Conservation (phyloP, 805 yeast species). For the Torulaspora franciscae region DNA sequence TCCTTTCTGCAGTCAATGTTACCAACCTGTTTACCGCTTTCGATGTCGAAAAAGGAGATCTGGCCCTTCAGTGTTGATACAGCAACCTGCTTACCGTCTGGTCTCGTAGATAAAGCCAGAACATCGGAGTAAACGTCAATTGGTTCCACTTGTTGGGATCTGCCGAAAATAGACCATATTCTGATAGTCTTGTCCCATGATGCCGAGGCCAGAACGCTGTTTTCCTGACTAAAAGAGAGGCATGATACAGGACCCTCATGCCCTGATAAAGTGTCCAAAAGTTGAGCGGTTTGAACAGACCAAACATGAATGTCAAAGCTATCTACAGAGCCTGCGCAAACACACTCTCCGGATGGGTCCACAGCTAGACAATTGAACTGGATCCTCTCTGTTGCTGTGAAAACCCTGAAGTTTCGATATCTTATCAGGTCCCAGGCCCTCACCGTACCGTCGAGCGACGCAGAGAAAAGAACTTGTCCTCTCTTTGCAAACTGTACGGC, state of each 20-base stretch:
- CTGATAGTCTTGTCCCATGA: conserved; percentile 96
- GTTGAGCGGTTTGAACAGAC: conserved; percentile 95
- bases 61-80: conserved; percentile 88
- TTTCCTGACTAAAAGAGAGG: conserved; percentile 77
- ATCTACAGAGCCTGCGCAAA: conserved; percentile 90
- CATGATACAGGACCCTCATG: conserved; percentile 95
- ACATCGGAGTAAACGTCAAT: conserved; percentile 82
- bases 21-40: conserved; percentile 72
- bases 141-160: conserved; percentile 87
- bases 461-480: conserved; percentile 86
- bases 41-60: conserved; percentile 76
- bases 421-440: conserved; percentile 95
- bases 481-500: conserved; percentile 79
- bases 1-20: conserved; percentile 83
- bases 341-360: conserved; percentile 95
- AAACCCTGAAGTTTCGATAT: conserved; percentile 89
- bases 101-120: conserved; percentile 74
- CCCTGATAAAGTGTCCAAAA: conserved; percentile 82
- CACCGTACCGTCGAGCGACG: conserved; percentile 93
- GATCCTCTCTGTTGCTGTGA: conserved; percentile 82
- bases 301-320: conserved; percentile 89
- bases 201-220: conserved; percentile 74
- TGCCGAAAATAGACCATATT: conserved; percentile 86
- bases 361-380: conserved; percentile 88
- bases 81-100: conserved; percentile 88